Evolutionary conservation across 495 filamentous ascomycete species (phyloP), one percentile per base, ranked within the genome.

Genomic region (Penicillium parvum): DNA sequence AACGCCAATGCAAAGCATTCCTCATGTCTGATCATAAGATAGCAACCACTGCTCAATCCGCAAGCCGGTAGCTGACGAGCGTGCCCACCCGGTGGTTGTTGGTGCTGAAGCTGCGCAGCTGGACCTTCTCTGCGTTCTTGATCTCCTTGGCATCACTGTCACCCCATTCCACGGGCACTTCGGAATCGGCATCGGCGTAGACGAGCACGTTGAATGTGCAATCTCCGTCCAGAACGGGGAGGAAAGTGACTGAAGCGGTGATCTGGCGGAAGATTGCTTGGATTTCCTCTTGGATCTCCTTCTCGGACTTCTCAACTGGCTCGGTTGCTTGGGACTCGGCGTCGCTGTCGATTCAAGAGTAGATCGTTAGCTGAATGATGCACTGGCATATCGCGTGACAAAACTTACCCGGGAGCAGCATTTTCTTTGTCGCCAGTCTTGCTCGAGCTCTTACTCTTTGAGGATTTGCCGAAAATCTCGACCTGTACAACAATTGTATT

Each of bases 161-260:
- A 23, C 92, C 92, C 92, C 92, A 98, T 65, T 98, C 94, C 44
- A 98, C 84, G 5, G 92, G 92, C 11, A 98, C 92, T 17, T 98
- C 92, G 16, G 86, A 91, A 64, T 96, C 89, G 6, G 89, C 92
- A 58, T 97, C 92, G 26, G 92, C 94, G 59, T 98, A 98, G 3
- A 98, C 92, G 17, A 98, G 75, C 15, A 98, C 91, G 61, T 98
- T 98, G 75, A 98, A 98, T 9, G 94, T 96, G 76, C 91, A 98
- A 54, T 91, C 82, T 20, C 89, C 88, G 32, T 85, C 83, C 3
- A 98, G 78, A 66, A 95, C 88, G 1, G 92, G 92, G 4, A 98
- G 76, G 62, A 98, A 97, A 3, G 92, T 96, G 12, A 98, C 92
- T 0, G 89, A 96, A 3, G 94, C 92, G 1, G 92, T 98, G 62